phyloP scores from a whole-genome alignment of 2,329 filamentous ascomycete species.

The Colletotrichum aenigma region DNA sequence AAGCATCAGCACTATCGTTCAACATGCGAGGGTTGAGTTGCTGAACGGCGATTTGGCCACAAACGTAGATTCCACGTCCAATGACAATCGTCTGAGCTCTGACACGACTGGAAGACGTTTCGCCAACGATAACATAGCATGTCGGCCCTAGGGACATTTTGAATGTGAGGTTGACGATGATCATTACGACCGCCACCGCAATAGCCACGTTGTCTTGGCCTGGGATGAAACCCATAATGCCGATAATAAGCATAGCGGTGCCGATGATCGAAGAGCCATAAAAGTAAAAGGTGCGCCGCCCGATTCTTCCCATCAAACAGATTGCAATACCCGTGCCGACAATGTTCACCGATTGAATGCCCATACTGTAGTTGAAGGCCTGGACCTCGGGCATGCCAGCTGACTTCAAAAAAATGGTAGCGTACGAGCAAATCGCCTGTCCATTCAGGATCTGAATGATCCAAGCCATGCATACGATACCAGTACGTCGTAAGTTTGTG shows the following conservation, averaged over 20 bases:
- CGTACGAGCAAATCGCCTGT: constrained; percentile 55
- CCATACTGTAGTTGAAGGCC: constrained; percentile 52
- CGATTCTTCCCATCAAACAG: constrained; percentile 37
- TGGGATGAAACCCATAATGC: constrained; percentile 39
- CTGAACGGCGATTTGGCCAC: constrained; percentile 42
- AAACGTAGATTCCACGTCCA: constrained; percentile 45
- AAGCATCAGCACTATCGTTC: constrained; percentile 27
- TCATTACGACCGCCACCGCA: constrained; percentile 38
- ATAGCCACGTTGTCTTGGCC: constrained; percentile 25
- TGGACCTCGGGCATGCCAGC: constrained; percentile 47
- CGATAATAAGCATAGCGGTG: constrained; percentile 44
- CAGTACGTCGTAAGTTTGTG: constrained; percentile 36
- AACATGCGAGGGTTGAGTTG: constrained; percentile 41
- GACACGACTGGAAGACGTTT: constrained; percentile 47
- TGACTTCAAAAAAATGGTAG: constrained; percentile 55
- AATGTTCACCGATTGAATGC: constrained; percentile 50
- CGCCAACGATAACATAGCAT: constrained; percentile 47
- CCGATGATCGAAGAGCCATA: constrained; percentile 39
- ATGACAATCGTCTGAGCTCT: constrained; percentile 50
- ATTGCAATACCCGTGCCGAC: constrained; percentile 44
- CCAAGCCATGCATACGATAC: constrained; percentile 32
- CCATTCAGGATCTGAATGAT: constrained; percentile 28
- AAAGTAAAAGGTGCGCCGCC: constrained; percentile 44
- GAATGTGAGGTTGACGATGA: constrained; percentile 46
- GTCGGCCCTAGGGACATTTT: constrained; percentile 49